A percentile compares a stretch with the other conserved stretches of the same genome.
Conservation (phyloP, 2,329 filamentous ascomycete species). For the Cercospora canescens region DNA sequence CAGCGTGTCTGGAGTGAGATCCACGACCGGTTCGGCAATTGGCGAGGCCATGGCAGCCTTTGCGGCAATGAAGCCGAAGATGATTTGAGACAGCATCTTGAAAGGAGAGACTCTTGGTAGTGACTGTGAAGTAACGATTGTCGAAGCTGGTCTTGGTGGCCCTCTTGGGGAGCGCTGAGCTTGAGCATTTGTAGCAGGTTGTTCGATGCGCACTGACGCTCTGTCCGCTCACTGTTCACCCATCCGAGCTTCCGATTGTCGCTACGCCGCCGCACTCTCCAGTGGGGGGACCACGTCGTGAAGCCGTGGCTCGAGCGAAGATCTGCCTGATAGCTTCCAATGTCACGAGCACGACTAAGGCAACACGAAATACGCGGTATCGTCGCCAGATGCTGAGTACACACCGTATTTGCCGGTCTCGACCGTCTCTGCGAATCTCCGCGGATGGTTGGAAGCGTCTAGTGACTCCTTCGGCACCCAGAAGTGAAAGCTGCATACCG, state of each 20-base stretch:
- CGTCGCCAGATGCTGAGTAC: no score
- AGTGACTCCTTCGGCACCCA: neutral
- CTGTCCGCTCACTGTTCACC: neutral
- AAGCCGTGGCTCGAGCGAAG: neutral
- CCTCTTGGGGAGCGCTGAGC: no score
- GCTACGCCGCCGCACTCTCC: neutral
- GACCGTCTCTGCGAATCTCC: neutral
- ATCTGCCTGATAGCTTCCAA: neutral
- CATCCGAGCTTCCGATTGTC: neutral
- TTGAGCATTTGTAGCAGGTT: neutral
- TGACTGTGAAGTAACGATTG: neutral
- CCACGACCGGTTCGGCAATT: neutral
- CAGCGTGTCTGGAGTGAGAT: conserved; percentile 2
- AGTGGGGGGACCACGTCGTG: neutral
- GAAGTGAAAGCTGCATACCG: neutral
- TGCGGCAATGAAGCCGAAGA: conserved; percentile 4
- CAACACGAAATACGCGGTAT: no score
- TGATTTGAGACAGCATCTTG: conserved; percentile 12
- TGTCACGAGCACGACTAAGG: no score
- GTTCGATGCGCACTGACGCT: neutral
- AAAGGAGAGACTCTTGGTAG: neutral
- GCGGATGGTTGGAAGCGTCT: neutral
- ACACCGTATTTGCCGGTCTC: neutral
- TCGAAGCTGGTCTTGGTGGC: neutral
- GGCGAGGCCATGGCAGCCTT: conserved; percentile 7